phyloP scores from a whole-genome alignment of 2,329 filamentous ascomycete species.

The Nigrograna mackinnonii region DNA sequence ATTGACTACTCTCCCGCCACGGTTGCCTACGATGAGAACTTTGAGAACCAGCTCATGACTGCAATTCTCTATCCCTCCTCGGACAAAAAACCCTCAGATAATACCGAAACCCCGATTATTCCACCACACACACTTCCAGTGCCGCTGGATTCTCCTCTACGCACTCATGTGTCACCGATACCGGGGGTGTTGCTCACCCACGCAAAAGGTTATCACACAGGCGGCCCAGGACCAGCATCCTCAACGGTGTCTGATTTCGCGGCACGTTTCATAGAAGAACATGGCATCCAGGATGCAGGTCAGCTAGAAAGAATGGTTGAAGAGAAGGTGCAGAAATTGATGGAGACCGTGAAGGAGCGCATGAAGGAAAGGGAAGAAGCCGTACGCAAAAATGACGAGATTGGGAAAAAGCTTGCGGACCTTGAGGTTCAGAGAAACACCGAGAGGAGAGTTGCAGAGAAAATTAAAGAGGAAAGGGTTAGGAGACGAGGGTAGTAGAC shows the following conservation, averaged over 20 bases:
- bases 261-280: slow-evolving; percentile 42
- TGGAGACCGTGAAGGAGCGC: slow-evolving; percentile 42
- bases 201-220: slow-evolving; percentile 50
- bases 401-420: slow-evolving; percentile 48
- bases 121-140: slow-evolving; percentile 44
- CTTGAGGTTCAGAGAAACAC: slow-evolving; percentile 48
- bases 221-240: slow-evolving; percentile 48
- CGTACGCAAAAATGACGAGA: slow-evolving; percentile 43
- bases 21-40: slow-evolving; percentile 47
- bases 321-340: slow-evolving; percentile 31
- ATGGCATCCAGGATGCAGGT: slow-evolving; percentile 37
- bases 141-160: slow-evolving; percentile 45
- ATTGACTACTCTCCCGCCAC: slow-evolving; percentile 48
- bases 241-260: slow-evolving; percentile 39
- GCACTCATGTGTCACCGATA: slow-evolving; percentile 46
- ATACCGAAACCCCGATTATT: slow-evolving; percentile 29
- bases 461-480: slow-evolving; percentile 42
- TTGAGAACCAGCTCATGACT: slow-evolving; percentile 49
- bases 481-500: slow-evolving; percentile 31
- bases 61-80: slow-evolving; percentile 39
- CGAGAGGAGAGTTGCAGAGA: slow-evolving; percentile 49
- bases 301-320: slow-evolving; percentile 40
- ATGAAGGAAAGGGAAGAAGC: slow-evolving; percentile 44
- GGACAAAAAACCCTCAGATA: slow-evolving; percentile 19
- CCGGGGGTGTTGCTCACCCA: slow-evolving; percentile 51